These are phyloP conservation scores for Aspergillus sparsus DNA, from an alignment of 495 filamentous ascomycete genomes.

Conservation along the genomic window DNA sequence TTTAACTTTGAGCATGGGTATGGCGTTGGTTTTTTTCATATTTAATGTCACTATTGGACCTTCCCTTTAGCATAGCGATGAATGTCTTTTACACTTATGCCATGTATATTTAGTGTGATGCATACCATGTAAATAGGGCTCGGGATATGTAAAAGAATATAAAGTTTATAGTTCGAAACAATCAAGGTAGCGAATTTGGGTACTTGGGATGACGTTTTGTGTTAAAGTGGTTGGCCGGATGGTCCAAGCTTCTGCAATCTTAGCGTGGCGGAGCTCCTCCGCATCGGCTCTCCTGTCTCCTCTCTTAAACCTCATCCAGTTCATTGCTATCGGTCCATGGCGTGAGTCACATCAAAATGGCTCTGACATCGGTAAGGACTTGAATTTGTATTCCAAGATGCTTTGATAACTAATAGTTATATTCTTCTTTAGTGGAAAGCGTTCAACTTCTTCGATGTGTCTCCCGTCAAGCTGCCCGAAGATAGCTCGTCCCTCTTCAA, in stretches of 20 bases:
- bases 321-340: slow-evolving; percentile 33
- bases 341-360: slow-evolving; percentile 44
- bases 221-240: background rate
- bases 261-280: slow-evolving; percentile 28
- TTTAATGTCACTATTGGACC: too few relatives aligned
- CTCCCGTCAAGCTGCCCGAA: slow-evolving; percentile 76
- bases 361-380: slow-evolving; percentile 47
- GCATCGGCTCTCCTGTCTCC: slow-evolving; percentile 4
- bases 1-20: background rate
- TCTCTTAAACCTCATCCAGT: slow-evolving; percentile 25
- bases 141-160: too few relatives aligned
- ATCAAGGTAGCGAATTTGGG: background rate
- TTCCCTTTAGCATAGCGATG: slow-evolving; percentile 2
- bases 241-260: slow-evolving; percentile 17
- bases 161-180: background rate
- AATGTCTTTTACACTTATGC: background rate
- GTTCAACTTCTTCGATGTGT: slow-evolving; percentile 98
- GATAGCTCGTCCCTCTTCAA: slow-evolving; percentile 64
- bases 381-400: too few relatives aligned
- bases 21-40: background rate
- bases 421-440: slow-evolving; percentile 78
- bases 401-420: slow-evolving; percentile 11
- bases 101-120: too few relatives aligned
- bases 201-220: slow-evolving; percentile 1
- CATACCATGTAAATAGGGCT: too few relatives aligned